phyloP scores from a whole-genome alignment of 495 filamentous ascomycete species.

The Penicillium subrubescens region DNA sequence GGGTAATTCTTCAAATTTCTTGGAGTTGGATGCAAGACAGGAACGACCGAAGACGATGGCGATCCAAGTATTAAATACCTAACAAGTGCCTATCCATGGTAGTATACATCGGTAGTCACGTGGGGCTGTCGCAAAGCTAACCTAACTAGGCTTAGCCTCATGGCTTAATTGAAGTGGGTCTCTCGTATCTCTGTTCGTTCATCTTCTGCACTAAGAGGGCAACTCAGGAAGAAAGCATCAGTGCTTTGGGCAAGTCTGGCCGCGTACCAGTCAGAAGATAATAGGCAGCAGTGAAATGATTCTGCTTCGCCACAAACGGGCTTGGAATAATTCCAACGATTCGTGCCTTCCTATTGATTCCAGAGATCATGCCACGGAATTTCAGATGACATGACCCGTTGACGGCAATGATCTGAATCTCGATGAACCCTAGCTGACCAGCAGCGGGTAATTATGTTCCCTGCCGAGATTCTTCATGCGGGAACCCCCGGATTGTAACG shows the following conservation, averaged over 20 bases:
- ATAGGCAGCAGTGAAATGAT: not conserved
- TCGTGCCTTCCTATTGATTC: not conserved
- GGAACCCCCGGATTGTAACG: not conserved
- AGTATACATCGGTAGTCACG: slow-evolving; percentile 1
- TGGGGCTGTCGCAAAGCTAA: slow-evolving; percentile 15
- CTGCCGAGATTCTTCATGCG: not conserved
- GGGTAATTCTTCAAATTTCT: not conserved
- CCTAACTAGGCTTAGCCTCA: not conserved
- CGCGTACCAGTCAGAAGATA: not conserved
- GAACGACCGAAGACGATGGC: not conserved
- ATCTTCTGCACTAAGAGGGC: too few species aligned
- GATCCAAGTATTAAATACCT: slow-evolving; percentile 13
- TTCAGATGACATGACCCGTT: not conserved
- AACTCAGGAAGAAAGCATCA: not conserved
- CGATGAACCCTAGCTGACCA: not conserved
- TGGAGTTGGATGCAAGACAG: not conserved
- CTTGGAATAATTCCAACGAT: not conserved
- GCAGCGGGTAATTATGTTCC: not conserved
- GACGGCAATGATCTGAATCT: not conserved
- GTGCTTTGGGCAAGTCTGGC: not conserved
- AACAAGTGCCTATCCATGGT: not conserved
- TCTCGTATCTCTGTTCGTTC: not conserved
- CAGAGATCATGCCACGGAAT: not conserved
- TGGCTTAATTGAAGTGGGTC: not conserved
- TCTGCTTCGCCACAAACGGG: not conserved